Evolutionary conservation across 352 stramenopile species (phyloP).

Genomic region (Globisporangium splendens): DNA sequence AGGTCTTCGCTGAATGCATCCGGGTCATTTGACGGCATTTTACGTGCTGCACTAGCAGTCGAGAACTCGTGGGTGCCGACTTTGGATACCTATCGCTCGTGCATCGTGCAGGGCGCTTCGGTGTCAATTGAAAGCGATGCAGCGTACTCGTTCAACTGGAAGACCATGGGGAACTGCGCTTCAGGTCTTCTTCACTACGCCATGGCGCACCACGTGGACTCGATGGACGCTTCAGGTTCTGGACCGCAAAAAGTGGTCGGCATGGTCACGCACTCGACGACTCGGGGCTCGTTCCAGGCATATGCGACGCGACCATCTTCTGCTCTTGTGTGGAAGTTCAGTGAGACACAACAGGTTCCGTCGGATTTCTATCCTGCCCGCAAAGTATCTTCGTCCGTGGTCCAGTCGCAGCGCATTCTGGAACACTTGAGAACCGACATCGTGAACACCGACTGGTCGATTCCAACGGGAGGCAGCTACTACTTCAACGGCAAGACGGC

Average conservation of each 20-base stretch:
- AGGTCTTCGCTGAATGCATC: conserved; percentile 31
- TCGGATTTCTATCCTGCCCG: conserved; percentile 46
- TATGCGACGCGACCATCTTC: conserved; percentile 20
- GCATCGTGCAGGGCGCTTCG: conserved; percentile 35
- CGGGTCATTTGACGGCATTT: conserved; percentile 35
- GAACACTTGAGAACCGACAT: conserved; percentile 52
- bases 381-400: conserved; percentile 24
- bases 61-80: conserved; percentile 31
- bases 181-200: conserved; percentile 56
- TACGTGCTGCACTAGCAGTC: conserved; percentile 41
- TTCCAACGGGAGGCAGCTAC: conserved; percentile 41
- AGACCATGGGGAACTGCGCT: conserved; percentile 49
- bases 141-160: conserved; percentile 51
- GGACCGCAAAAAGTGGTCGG: conserved; percentile 22
- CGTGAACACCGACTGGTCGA: conserved; percentile 33
- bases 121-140: conserved; percentile 44
- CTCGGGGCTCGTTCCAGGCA: conserved; percentile 42
- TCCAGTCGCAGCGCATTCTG: conserved; percentile 33
- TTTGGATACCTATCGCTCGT: conserved; percentile 48
- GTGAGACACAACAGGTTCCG: conserved; percentile 33
- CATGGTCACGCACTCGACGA: conserved; percentile 47
- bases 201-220: conserved; percentile 47
- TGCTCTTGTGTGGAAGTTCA: conserved; percentile 36
- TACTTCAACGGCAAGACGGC: conserved; percentile 77
- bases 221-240: conserved; percentile 29